Conservation (phyloP, 768 basidiomycete species). For the Suillus bovinus region DNA sequence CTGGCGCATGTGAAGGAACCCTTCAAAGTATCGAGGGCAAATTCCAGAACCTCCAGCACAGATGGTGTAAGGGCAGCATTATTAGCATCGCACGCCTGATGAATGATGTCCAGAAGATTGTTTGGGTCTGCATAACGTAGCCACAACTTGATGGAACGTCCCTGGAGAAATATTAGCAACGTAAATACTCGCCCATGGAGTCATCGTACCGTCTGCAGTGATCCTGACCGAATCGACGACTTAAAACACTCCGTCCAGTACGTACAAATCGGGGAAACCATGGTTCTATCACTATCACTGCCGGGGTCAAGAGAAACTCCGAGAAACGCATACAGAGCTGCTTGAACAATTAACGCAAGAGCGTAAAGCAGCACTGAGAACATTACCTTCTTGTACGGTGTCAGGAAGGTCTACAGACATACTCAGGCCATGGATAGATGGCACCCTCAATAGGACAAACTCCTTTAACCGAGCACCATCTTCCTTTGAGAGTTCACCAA, state of each 20-base stretch:
- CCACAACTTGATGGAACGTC: conserved; percentile 45
- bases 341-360: conserved; percentile 9
- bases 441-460: conserved; percentile 35
- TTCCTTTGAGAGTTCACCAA: conserved; percentile 23
- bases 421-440: conserved; percentile 37
- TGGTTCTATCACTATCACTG: conserved; percentile 36
- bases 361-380: not conserved
- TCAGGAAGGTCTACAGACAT: conserved; percentile 26
- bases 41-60: conserved; percentile 40
- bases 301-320: conserved; percentile 37
- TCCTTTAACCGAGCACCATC: conserved; percentile 43
- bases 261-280: conserved; percentile 41
- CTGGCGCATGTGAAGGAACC: conserved; percentile 5
- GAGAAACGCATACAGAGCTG: conserved; percentile 48
- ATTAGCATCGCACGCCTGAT: conserved; percentile 21
- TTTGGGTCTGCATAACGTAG: conserved; percentile 49
- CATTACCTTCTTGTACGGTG: conserved; percentile 37
- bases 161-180: not conserved
- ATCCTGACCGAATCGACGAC: not conserved
- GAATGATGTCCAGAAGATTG: conserved; percentile 46
- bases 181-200: not conserved
- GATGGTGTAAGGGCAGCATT: conserved; percentile 11
- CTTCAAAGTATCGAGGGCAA: conserved; percentile 32
- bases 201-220: not conserved
- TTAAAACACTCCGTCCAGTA: conserved; percentile 40